A percentile compares a stretch with the other conserved stretches of the same genome.
These are phyloP conservation scores for Phylloporus arenicola DNA, from an alignment of 768 basidiomycete species.

Conservation along the genomic window DNA sequence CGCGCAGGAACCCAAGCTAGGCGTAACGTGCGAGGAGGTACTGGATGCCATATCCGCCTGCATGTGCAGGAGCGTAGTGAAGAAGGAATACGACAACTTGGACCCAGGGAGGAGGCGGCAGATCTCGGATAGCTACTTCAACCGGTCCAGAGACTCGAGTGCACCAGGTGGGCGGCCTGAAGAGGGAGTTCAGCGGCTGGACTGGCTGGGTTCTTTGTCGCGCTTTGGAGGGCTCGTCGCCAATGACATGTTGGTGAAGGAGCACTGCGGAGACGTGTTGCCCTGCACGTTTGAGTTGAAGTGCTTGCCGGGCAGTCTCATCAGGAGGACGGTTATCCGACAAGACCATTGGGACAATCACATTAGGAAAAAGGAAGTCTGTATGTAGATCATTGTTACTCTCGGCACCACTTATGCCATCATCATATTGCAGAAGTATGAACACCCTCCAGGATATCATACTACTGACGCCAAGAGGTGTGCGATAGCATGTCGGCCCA, in stretches of 20 bases:
- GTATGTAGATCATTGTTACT: too few species aligned
- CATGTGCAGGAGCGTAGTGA: constrained; percentile 46
- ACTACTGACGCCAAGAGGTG: too few species aligned
- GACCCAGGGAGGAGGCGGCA: constrained; percentile 32
- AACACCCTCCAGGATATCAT: too few species aligned
- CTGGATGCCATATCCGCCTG: constrained; percentile 49
- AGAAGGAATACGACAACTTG: constrained; percentile 48
- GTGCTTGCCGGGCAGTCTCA: constrained; percentile 41
- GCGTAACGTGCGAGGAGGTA: constrained; percentile 65
- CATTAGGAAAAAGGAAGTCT: too few species aligned
- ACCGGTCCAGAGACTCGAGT: constrained; percentile 56
- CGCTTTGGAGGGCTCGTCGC: constrained; percentile 58
- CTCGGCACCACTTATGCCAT: too few species aligned
- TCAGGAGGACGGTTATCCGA: too few species aligned
- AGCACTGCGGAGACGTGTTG: constrained; percentile 42
- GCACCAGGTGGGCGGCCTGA: constrained; percentile 68
- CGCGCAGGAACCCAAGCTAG: constrained; percentile 40
- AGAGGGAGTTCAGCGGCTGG: constrained; percentile 57
- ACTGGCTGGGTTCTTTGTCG: constrained; percentile 56
- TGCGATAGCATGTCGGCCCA: too few species aligned
- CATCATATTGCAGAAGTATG: too few species aligned
- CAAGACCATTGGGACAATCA: too few species aligned
- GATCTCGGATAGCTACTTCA: constrained; percentile 55
- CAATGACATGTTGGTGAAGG: constrained; percentile 41
- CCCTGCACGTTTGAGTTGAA: constrained; percentile 59